phyloP scores from a whole-genome alignment of 192 early-diverging fungal genomes.

The Coemansia sp. region DNA sequence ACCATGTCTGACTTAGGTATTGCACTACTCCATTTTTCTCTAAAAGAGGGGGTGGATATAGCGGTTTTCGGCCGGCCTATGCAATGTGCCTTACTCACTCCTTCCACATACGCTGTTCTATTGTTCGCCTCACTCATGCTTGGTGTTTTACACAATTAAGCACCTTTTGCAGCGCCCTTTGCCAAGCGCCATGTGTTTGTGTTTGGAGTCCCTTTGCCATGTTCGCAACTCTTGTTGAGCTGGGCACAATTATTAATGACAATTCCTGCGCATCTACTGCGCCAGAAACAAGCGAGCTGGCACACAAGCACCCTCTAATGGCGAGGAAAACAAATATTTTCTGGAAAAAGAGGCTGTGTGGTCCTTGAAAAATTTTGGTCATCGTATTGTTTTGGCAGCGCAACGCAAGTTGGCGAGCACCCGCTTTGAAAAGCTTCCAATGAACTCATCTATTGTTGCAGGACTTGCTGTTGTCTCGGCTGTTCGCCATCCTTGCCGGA shows the following conservation, averaged over 20 bases:
- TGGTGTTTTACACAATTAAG: background rate
- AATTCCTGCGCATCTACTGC: constrained; percentile 7
- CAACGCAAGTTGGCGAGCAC: background rate
- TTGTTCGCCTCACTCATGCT: constrained; percentile 7
- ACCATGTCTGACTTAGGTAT: background rate
- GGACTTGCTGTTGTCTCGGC: background rate
- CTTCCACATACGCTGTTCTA: background rate
- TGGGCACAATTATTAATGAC: constrained; percentile 1
- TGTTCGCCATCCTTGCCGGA: background rate
- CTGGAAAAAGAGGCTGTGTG: background rate
- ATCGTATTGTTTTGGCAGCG: background rate
- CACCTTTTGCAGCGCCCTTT: background rate
- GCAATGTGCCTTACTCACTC: constrained; percentile 28
- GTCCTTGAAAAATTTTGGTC: background rate
- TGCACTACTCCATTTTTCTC: background rate
- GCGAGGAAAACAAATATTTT: background rate
- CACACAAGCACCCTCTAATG: background rate
- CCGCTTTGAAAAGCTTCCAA: background rate
- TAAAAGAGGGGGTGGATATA: background rate
- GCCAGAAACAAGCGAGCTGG: background rate
- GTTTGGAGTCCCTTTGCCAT: background rate
- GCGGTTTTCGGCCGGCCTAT: constrained; percentile 1
- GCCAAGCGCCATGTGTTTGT: constrained; percentile 3
- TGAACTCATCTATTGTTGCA: background rate
- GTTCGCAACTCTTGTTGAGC: background rate